phyloP scores from a whole-genome alignment of 495 filamentous ascomycete genomes.

The Penicillium arizonense region DNA sequence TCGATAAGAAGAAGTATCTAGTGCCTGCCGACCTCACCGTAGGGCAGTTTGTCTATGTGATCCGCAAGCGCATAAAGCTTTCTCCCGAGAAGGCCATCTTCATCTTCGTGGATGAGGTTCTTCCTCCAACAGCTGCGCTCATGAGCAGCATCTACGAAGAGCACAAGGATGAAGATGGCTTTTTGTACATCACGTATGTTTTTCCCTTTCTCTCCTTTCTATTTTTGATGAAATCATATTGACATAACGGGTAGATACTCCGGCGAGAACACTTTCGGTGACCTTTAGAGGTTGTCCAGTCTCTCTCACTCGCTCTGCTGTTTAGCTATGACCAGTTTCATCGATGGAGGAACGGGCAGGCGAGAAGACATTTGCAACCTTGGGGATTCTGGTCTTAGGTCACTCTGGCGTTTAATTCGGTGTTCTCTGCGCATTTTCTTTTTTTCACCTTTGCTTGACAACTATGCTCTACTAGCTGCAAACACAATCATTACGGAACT shows the following conservation, averaged over 20 bases:
- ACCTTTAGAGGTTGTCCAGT: conserved; percentile 29
- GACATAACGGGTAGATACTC: conserved; percentile 71
- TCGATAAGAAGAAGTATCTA: conserved; percentile 99
- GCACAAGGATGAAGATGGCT: conserved; percentile 75
- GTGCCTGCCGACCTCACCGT: conserved; percentile 97
- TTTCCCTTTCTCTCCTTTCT: background rate
- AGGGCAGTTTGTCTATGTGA: conserved; percentile 99
- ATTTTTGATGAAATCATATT: conserved; percentile 16
- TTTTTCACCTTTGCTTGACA: conserved; percentile 18
- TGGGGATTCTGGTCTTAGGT: conserved; percentile 10
- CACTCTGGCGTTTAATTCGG: conserved; percentile 28
- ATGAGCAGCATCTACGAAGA: conserved; percentile 99
- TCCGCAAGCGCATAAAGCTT: conserved; percentile 99
- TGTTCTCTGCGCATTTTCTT: conserved; percentile 23
- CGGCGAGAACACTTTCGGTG: conserved; percentile 98
- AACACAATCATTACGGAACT: conserved; percentile 7
- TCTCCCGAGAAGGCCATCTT: conserved; percentile 99
- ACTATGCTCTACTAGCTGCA: conserved; percentile 13
- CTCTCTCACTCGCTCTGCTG: conserved; percentile 9
- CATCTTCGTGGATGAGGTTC: conserved; percentile 99
- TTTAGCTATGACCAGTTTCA: background rate
- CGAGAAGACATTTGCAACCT: conserved; percentile 10
- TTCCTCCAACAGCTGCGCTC: conserved; percentile 92
- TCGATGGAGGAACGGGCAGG: conserved; percentile 2
- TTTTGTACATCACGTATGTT: conserved; percentile 58